Base-by-base conservation (phyloP, 2,329 filamentous ascomycete species). In the Neobulgaria alba region DNA sequence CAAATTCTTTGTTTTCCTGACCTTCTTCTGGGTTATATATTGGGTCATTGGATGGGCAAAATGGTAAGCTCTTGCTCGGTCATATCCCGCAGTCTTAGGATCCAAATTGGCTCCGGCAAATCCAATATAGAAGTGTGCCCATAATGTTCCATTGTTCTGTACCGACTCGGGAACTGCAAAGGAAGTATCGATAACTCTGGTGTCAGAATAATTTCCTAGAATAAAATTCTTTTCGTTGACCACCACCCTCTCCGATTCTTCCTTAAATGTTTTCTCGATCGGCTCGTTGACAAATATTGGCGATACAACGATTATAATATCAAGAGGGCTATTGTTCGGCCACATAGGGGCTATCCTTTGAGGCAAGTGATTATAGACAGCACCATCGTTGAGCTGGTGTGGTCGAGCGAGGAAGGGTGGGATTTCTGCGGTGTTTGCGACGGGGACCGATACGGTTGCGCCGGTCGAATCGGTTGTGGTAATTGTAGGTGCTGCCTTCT, bases 131-230 rank as follows among this genome's bases (percentile, higher is more conserved):
- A 96, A 93, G 62, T 98, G 92, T 2, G 85, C 90, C 79, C 86
- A 95, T 8, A 98, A 73, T 1, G 90, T 95, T 23, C 86, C 88
- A 60, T 96, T 96, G 52, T 88, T 74, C 68, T 95, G 89, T 0
- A 94, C 88, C 31, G 77, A 71, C 47, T 71, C 69, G 2, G 92
- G 90, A 3, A 96, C 79, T 3, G 71, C 65, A 58, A 98, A 87
- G 29, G 71, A 80, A 5, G 84, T 85, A 52, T 90, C 80, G 43
- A 89, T 73, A 40, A 82, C 72, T 42, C 92, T 77, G 57, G 74
- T 81, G 56, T 96, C 88, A 43, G 78, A 82, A 58, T 72, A 87
- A 63, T 93, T 82, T 46, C 84, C 84, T 41, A 90, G 69, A 37
- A 74, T 76, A 63, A 95, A 96, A 47, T 73, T 72, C 62, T 79